Evolutionary conservation across 495 filamentous ascomycete species (phyloP), one percentile per base, ranked within the genome.

Genomic region (Lophiostoma macrostomum): DNA sequence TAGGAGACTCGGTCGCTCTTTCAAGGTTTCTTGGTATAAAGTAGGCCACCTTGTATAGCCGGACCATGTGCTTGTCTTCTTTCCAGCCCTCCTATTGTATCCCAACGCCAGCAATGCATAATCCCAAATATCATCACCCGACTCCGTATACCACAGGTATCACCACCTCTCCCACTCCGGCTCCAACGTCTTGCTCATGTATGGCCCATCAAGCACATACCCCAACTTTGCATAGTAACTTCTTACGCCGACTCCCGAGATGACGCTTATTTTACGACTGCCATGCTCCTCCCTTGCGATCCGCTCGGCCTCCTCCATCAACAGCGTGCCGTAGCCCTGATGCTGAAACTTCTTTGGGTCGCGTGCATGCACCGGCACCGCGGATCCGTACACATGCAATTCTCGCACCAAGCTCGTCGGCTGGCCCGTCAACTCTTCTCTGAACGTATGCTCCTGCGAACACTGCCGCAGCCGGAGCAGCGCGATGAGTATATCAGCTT

Each of bases 331-430:
- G 62, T 94, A 98, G 0, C 93, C 93, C 65, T 95, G 94, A 72
- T 98, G 93, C 74, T 98, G 93, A 72, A 96, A 97, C 69, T 98
- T 98, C 65, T 83, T 81, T 7, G 91, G 86, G 64, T 97, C 91
- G 48, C 93, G 77, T 8, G 87, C 90, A 67, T 98, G 93, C 46
- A 98, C 82, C 1, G 93, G 93, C 8, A 98, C 93, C 0, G 93
- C 93, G 47, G 86, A 89, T 12, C 93, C 93, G 66, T 98, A 98
- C 1, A 98, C 93, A 70, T 98, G 93, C 46, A 98, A 74, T 68
- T 98, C 93, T 23, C 93, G 80, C 4, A 98, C 90, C 44, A 98
- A 76, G 69, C 89, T 95, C 4, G 93, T 94, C 53, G 83, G 87
- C 70, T 96, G 90, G 3, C 81, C 83, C 0, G 75, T 83, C 50